Evolutionary conservation across 352 stramenopile species (phyloP).

Genomic region (Elongisporangium prolatum): DNA sequence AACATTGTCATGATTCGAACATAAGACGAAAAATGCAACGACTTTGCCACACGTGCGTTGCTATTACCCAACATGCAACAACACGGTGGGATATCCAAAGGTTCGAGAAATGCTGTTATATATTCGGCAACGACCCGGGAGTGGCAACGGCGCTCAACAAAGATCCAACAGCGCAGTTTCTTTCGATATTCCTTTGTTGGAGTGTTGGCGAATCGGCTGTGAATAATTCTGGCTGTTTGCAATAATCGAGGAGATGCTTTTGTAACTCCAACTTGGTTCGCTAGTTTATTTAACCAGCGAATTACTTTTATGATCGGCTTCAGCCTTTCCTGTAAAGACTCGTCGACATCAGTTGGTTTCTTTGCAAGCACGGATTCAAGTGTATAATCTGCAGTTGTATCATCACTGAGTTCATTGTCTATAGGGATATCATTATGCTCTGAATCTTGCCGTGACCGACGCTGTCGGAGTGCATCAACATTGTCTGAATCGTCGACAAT

Average conservation of each 20-base stretch:
- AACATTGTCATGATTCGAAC: slow-evolving; percentile 71
- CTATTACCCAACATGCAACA: slow-evolving; percentile 77
- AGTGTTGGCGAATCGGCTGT: slow-evolving; percentile 37
- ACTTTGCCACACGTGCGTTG: slow-evolving; percentile 53
- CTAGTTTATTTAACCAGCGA: slow-evolving; percentile 30
- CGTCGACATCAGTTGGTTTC: slow-evolving; percentile 28
- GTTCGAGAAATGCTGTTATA: slow-evolving; percentile 37
- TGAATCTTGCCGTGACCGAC: slow-evolving; percentile 4
- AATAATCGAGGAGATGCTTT: slow-evolving; percentile 49
- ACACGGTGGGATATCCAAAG: slow-evolving; percentile 41
- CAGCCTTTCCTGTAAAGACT: slow-evolving; percentile 28
- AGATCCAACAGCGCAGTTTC: slow-evolving; percentile 48
- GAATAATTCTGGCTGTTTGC: slow-evolving; percentile 48
- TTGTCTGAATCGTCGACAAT: slow-evolving; percentile 57
- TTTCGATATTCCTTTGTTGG: slow-evolving; percentile 3
- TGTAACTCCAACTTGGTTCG: slow-evolving; percentile 22
- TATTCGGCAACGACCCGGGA: slow-evolving; percentile 76
- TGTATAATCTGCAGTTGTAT: slow-evolving; percentile 4
- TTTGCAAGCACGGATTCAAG: too few species aligned
- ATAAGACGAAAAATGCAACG: slow-evolving; percentile 60
- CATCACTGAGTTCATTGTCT: slow-evolving; percentile 16
- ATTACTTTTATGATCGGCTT: slow-evolving; percentile 55
- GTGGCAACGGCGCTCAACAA: slow-evolving; percentile 66
- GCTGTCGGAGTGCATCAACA: slow-evolving; percentile 42
- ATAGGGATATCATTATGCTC: too few species aligned